Base-by-base conservation (phyloP, 306 rosid species). In the Fragaria vesca region DNA sequence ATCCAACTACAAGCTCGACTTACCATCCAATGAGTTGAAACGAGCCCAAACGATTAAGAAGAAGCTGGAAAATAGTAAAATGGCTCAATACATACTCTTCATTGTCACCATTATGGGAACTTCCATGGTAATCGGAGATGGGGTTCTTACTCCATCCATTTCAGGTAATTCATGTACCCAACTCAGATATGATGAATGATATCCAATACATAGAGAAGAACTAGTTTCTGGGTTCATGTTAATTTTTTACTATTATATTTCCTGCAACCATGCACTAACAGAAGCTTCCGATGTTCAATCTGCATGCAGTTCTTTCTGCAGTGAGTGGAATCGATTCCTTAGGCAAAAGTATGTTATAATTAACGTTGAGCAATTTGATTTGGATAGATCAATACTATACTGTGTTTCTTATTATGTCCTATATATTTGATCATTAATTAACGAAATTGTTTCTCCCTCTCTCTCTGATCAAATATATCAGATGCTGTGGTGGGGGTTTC, bases 121-220 rank as follows among this genome's bases (percentile, higher is more conserved):
- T 78, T 78, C 93, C 43, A 88, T 90, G 97, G 97, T 88, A 26
- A 92, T 92, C 18, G 95, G 97, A 78, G 97, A 92, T 40, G 97
- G 97, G 8, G 74, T 90, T 86, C 96, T 92, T 24, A 92, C 97
- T 73, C 98, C 98, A 18, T 83, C 86, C 32, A 93, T 91, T 70
- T 91, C 98, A 69, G 97, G 97, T 88, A 30, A 79, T 15, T 26
- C 36, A 21, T 26, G 7, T 24, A 28, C 66, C 66, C 58, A 50
- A 52, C 58, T 18, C 58, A 51, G 57, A 51, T 43, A 46, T 46
- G 16, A 12, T 51, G 24, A 52, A 52, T 52, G 10, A 52, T 16
- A 51, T 47, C 52, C 17, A 47, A 47, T 47, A 45, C 36, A 32
- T 32, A 32, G 36, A 32, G 36, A 32, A 32, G 36, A 38, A 6